Evolutionary conservation across 768 basidiomycete genomes (phyloP), one percentile per base, ranked within the genome.

Genomic region (Serendipita indica): DNA sequence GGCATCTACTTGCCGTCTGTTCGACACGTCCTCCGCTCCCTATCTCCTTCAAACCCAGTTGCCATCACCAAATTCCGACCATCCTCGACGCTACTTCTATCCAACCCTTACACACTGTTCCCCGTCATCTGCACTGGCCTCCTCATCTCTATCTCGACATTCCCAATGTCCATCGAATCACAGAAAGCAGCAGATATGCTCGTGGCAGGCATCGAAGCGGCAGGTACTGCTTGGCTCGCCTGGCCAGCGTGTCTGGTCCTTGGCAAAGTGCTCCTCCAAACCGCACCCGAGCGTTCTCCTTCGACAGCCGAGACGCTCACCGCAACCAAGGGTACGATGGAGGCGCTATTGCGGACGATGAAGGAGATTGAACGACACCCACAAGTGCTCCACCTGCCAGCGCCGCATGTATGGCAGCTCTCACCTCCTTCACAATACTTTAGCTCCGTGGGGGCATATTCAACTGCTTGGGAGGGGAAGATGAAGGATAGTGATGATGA

Each of bases 401-500:
- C 86, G 10, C 89, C 89, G 0, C 88, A 90, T 62, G 81, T 93
- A 58, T 93, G 89, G 89, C 89, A 92, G 65, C 79, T 93, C 39
- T 77, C 80, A 0, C 80, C 83, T 0, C 65, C 71, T 18, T 64
- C 69, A 3, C 18, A 6, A 6, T 43, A 43, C n/a, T n/a, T 43
- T 25, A 6, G 5, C 5, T 5, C 5, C 7, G 27, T 25, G 37
- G 37, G 18, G 37, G 37, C 13, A 13, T 18, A 39, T 13, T 39
- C 37, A 39, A 13, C 37, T 39, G 37, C 18, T 12, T 18, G 37
- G 37, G 37, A 18, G 13, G 37, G 37, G 37, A 39, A 39, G 33
- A 56, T 60, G 52, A 63, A 64, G 33, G 41, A 57, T 20, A 37
- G 57, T 52, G 61, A 62, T 45, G 46, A 46, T 49, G 30, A 61